A percentile compares a stretch with the other conserved stretches of the same genome.
These are phyloP conservation scores for Teratosphaeria destructans DNA, from an alignment of 2,329 filamentous ascomycete species.

Conservation along the genomic window DNA sequence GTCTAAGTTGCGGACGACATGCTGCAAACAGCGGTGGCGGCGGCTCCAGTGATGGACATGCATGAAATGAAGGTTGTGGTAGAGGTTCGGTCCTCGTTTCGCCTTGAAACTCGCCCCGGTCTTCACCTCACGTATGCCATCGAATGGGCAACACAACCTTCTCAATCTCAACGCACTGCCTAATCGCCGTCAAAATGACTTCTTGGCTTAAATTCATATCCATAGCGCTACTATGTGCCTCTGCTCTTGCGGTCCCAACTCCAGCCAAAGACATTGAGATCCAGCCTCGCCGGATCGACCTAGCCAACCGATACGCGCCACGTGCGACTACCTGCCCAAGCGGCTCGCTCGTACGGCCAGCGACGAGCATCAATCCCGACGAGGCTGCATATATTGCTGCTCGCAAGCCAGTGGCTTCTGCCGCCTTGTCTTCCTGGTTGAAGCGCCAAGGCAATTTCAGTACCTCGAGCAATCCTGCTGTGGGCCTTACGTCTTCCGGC, in stretches of 20 bases:
- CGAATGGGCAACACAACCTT: background rate
- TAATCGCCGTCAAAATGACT: background rate
- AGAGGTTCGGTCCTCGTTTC: background rate
- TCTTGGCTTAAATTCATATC: background rate
- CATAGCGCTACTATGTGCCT: background rate
- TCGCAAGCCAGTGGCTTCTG: constrained; percentile 31
- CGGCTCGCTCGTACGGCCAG: constrained; percentile 26
- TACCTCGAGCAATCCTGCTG: constrained; percentile 28
- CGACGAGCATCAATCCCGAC: constrained; percentile 26
- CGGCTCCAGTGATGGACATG: background rate
- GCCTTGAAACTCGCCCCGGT: background rate
- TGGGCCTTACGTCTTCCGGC: constrained; percentile 34
- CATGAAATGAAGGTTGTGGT: background rate
- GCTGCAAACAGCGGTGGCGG: background rate
- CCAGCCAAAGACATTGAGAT: background rate
- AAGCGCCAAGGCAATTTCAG: constrained; percentile 27
- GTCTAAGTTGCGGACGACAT: background rate
- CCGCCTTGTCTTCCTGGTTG: constrained; percentile 30
- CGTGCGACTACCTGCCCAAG: constrained; percentile 28
- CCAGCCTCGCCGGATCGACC: background rate
- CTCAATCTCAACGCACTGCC: background rate
- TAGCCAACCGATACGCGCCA: constrained; percentile 19
- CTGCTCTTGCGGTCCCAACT: constrained; percentile 1
- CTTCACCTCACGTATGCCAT: background rate
- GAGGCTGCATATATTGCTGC: constrained; percentile 31